A percentile compares a stretch with the other conserved stretches of the same genome.
These are phyloP conservation scores for Tylopilus sp. DNA, from an alignment of 768 basidiomycete species.

Conservation along the genomic window DNA sequence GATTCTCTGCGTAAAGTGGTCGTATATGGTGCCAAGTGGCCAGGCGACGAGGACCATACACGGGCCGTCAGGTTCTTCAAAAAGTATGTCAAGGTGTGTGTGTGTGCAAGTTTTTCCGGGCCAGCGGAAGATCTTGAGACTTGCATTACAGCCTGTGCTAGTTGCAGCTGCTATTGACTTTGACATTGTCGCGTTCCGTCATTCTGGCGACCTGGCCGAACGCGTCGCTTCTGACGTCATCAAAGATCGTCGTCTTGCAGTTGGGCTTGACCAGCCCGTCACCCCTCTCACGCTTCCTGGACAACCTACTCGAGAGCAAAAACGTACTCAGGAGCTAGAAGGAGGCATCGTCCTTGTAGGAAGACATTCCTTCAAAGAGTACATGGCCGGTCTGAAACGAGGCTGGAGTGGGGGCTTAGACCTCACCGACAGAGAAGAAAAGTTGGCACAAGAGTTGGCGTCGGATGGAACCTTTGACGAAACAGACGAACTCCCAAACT, in stretches of 20 bases:
- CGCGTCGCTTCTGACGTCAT: slow-evolving; percentile 73
- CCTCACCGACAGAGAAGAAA: slow-evolving; percentile 67
- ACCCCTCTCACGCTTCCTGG: slow-evolving; percentile 47
- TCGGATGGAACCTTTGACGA: slow-evolving; percentile 81
- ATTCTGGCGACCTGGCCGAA: slow-evolving; percentile 82
- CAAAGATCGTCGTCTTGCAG: slow-evolving; percentile 59
- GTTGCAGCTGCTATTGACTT: slow-evolving; percentile 95
- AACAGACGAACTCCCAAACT: slow-evolving; percentile 34
- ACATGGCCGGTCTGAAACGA: slow-evolving; percentile 77
- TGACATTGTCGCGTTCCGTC: slow-evolving; percentile 73
- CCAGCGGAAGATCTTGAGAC: background rate
- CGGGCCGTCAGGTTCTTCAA: slow-evolving; percentile 85
- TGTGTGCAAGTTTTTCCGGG: slow-evolving; percentile 36
- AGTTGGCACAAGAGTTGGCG: slow-evolving; percentile 61
- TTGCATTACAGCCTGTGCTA: slow-evolving; percentile 69
- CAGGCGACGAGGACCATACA: slow-evolving; percentile 91
- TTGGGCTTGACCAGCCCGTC: slow-evolving; percentile 58
- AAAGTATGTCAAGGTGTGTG: slow-evolving; percentile 96
- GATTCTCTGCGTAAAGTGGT: slow-evolving; percentile 75
- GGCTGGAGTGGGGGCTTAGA: slow-evolving; percentile 81
- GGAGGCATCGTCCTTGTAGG: slow-evolving; percentile 87
- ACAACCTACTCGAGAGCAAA: slow-evolving; percentile 48
- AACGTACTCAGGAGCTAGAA: slow-evolving; percentile 58
- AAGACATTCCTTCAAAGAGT: slow-evolving; percentile 91
- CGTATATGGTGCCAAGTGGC: slow-evolving; percentile 89